Conservation (phyloP, 306 rosid genomes). For the Phaseolus lunatus region DNA sequence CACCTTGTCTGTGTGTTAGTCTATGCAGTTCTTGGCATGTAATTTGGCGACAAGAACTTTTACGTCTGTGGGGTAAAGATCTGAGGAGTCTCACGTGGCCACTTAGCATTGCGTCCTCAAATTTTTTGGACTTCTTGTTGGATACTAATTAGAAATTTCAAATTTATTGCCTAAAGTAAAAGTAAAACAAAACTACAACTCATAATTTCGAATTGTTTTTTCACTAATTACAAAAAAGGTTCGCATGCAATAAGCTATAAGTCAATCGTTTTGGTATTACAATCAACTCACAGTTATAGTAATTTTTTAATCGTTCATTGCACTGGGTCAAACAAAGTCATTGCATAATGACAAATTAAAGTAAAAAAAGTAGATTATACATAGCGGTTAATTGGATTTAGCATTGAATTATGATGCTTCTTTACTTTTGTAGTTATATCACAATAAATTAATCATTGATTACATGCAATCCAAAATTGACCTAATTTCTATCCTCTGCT, state of each 20-base stretch:
- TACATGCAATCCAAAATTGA: slow-evolving; percentile 20
- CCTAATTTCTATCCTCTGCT: neutral
- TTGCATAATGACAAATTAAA: slow-evolving; percentile 44
- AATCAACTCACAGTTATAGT: neutral
- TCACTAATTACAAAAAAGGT: neutral
- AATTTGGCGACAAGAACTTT: slow-evolving; percentile 39
- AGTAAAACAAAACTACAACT: neutral
- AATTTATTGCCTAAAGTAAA: neutral
- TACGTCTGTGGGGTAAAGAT: slow-evolving; percentile 33
- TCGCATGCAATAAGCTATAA: neutral
- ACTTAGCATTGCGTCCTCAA: slow-evolving; percentile 28
- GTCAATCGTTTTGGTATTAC: neutral
- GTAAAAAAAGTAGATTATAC: slow-evolving; percentile 29
- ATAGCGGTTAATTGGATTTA: slow-evolving; percentile 16
- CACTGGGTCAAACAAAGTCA: slow-evolving; percentile 36
- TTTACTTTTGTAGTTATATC: slow-evolving; percentile 25
- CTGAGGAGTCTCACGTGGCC: slow-evolving; percentile 31
- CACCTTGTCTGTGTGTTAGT: slow-evolving; percentile 23
- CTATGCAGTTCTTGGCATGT: slow-evolving; percentile 39
- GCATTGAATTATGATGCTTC: slow-evolving; percentile 33
- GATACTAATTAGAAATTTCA: slow-evolving; percentile 7
- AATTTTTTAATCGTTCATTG: slow-evolving; percentile 7
- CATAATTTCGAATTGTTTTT: neutral
- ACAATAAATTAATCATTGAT: slow-evolving; percentile 27
- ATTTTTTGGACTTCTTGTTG: neutral